phyloP scores from a whole-genome alignment of 352 stramenopile species.

The Thraustochytrium sp. region DNA sequence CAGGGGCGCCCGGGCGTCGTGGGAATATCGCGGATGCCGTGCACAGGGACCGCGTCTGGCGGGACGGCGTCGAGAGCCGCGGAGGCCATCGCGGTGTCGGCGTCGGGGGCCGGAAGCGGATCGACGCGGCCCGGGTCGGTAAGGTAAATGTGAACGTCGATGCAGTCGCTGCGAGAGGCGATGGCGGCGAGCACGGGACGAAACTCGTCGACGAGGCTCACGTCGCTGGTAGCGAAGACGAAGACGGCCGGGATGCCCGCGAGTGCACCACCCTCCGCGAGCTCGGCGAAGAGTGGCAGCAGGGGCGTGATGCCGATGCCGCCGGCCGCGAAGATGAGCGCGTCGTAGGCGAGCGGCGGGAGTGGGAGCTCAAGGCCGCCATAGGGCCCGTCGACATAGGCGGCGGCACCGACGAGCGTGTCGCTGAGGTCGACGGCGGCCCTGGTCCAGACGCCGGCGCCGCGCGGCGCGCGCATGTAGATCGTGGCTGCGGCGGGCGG shows the following conservation, averaged over 20 bases:
- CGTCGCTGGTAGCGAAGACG: slow-evolving; percentile 3
- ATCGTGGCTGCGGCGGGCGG: not conserved
- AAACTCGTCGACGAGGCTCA: slow-evolving; percentile 1
- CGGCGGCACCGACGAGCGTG: not conserved
- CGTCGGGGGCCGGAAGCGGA: not conserved
- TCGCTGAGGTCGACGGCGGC: not conserved
- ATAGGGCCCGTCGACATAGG: not conserved
- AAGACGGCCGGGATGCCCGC: not conserved
- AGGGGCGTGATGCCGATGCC: slow-evolving; percentile 29
- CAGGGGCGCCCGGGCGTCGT: not conserved
- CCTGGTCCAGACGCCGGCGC: not conserved
- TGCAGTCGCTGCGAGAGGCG: not conserved
- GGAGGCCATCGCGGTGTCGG: not conserved
- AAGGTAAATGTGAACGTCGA: not conserved
- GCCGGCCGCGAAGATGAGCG: not conserved
- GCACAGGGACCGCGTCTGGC: not conserved
- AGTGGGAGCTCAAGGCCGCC: slow-evolving; percentile 16
- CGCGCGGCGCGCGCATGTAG: not conserved
- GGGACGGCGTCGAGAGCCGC: not conserved
- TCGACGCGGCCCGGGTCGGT: not conserved
- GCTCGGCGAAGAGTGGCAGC: slow-evolving; percentile 20
- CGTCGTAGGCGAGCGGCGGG: not conserved
- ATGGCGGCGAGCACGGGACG: not conserved
- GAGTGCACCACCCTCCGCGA: not conserved
- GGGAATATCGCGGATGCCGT: not conserved